Evolutionary conservation across 192 early-diverging fungal species (phyloP).

Genomic region (Coemansia sp.): DNA sequence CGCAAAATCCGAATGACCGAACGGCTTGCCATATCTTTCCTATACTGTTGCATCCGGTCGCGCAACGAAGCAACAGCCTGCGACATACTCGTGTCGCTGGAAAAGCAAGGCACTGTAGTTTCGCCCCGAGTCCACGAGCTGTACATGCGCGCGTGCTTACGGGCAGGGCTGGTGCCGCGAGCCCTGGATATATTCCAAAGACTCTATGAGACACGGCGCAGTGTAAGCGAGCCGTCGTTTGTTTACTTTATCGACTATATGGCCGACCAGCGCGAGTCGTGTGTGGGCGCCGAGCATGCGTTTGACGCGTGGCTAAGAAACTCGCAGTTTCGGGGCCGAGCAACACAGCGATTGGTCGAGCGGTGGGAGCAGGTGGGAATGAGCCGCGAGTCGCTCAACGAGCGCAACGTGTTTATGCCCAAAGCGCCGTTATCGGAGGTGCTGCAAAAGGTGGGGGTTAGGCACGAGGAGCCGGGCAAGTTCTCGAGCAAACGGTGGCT

Average conservation of each 20-base stretch:
- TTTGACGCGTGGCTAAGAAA: slow-evolving; percentile 41
- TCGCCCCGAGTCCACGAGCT: slow-evolving; percentile 35
- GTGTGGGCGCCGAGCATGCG: slow-evolving; percentile 27
- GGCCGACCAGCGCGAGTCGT: slow-evolving; percentile 21
- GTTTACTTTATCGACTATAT: slow-evolving; percentile 20
- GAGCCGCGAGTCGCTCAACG: neutral
- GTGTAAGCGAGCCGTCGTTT: slow-evolving; percentile 22
- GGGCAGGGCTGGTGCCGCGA: slow-evolving; percentile 4
- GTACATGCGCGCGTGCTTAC: slow-evolving; percentile 32
- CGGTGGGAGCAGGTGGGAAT: slow-evolving; percentile 10
- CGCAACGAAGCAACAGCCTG: slow-evolving; percentile 19
- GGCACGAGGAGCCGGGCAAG: neutral
- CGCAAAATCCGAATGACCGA: slow-evolving; percentile 1
- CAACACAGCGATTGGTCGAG: slow-evolving; percentile 12
- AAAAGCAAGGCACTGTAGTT: neutral
- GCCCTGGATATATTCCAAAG: slow-evolving; percentile 22
- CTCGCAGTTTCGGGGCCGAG: slow-evolving; percentile 11
- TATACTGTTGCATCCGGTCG: slow-evolving; percentile 35
- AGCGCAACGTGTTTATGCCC: slow-evolving; percentile 18
- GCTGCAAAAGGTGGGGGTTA: slow-evolving; percentile 1
- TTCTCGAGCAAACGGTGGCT: slow-evolving; percentile 16
- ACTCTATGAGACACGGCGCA: slow-evolving; percentile 16
- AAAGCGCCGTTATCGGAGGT: neutral
- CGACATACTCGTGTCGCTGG: slow-evolving; percentile 2
- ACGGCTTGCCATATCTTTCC: slow-evolving; percentile 15